These are phyloP conservation scores for Diaporthe citri DNA, from an alignment of 2,329 filamentous ascomycete species.

Conservation along the genomic window DNA sequence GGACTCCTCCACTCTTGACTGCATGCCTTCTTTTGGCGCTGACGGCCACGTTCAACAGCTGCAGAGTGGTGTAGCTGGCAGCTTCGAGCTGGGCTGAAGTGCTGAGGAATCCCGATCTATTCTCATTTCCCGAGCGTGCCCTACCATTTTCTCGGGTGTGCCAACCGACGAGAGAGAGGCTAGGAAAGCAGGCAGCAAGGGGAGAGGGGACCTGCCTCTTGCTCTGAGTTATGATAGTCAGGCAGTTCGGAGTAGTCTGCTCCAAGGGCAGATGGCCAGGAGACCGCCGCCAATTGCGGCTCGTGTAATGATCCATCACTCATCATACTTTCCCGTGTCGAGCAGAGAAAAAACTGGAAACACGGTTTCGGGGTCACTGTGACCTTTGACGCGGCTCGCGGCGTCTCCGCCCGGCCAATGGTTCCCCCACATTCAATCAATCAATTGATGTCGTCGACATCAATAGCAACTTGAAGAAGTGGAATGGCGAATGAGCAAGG, in stretches of 20 bases:
- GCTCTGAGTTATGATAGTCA: neutral
- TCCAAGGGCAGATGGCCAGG: neutral
- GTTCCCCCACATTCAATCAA: slow-evolving; percentile 20
- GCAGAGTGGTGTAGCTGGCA: neutral
- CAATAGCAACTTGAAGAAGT: neutral
- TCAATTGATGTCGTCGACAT: neutral
- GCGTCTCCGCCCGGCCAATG: slow-evolving; percentile 10
- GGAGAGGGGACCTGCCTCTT: slow-evolving; percentile 4
- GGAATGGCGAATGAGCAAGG: slow-evolving; percentile 3
- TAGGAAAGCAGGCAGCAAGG: neutral
- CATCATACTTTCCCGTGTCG: slow-evolving; percentile 27
- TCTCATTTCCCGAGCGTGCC: neutral
- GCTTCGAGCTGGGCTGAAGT: neutral
- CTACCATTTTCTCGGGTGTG: neutral
- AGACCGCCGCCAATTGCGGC: slow-evolving; percentile 26
- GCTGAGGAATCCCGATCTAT: slow-evolving; percentile 7
- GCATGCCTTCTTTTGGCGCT: slow-evolving; percentile 33
- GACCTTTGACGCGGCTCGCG: slow-evolving; percentile 28
- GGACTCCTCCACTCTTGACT: slow-evolving; percentile 40
- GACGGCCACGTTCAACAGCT: neutral
- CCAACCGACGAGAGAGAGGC: neutral
- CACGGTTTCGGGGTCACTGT: slow-evolving; percentile 28
- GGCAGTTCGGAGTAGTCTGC: neutral
- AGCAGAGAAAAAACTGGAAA: slow-evolving; percentile 3
- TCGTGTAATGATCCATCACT: slow-evolving; percentile 24